Evolutionary conservation across 179 eudicot species (phyloP).

Genomic region (Dionaea muscipula): DNA sequence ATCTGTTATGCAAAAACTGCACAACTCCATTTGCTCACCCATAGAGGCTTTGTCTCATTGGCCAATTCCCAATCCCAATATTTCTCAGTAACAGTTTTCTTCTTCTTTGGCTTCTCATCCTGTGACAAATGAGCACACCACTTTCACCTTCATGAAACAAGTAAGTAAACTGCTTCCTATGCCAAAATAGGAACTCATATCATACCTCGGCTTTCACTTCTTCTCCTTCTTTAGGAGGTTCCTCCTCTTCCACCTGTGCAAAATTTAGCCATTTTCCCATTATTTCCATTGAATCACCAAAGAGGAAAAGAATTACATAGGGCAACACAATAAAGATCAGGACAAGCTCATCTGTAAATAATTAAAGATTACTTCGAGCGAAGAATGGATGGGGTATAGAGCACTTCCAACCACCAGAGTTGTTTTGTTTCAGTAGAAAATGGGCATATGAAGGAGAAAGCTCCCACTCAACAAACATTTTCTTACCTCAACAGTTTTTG

Average conservation of each 20-base stretch:
- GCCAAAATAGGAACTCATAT: not conserved
- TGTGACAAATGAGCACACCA: constrained; percentile 13
- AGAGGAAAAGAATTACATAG: too few relatives aligned
- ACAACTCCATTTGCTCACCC: constrained; percentile 42
- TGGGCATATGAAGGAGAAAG: too few relatives aligned
- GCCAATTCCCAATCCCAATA: constrained; percentile 97
- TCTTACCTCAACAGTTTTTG: constrained; percentile 78
- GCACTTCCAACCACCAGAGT: too few relatives aligned
- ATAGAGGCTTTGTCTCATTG: constrained; percentile 92
- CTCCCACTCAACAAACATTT: not conserved
- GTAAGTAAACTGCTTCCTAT: not conserved
- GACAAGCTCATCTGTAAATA: too few relatives aligned
- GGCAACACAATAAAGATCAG: too few relatives aligned
- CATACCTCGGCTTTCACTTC: constrained; percentile 63
- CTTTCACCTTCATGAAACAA: not conserved
- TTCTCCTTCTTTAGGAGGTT: constrained; percentile 87
- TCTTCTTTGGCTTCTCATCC: constrained; percentile 61
- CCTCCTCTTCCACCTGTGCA: constrained; percentile 88
- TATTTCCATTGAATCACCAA: too few relatives aligned
- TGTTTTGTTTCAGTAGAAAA: too few relatives aligned
- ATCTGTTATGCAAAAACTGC: not conserved
- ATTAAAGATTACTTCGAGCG: too few relatives aligned
- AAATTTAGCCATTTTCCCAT: too few relatives aligned
- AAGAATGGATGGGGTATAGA: too few relatives aligned
- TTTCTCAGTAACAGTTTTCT: constrained; percentile 76